A percentile compares a stretch with the other conserved stretches of the same genome.
phyloP scores from a whole-genome alignment of 805 yeast species.

The Yarrowia yakushimensis region DNA sequence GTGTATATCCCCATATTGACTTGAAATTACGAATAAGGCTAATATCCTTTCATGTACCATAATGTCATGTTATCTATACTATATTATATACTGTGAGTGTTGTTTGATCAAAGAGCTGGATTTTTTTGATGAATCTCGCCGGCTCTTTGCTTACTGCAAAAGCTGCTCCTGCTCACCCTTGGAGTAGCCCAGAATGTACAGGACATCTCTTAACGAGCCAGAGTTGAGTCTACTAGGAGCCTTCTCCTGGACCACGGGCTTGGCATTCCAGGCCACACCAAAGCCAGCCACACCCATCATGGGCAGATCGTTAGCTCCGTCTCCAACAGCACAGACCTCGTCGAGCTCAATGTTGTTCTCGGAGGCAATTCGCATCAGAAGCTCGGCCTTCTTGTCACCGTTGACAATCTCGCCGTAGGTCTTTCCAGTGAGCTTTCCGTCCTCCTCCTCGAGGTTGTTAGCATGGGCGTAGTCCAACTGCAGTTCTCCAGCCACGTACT shows the following conservation, averaged over 20 bases:
- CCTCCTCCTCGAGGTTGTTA: constrained; percentile 52
- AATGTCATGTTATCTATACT: background rate
- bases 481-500: constrained; percentile 60
- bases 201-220: constrained; percentile 63
- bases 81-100: background rate
- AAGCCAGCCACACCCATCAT: constrained; percentile 92
- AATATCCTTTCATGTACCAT: background rate
- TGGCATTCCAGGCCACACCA: constrained; percentile 97
- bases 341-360: constrained; percentile 35
- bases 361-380: constrained; percentile 49
- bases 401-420: constrained; percentile 82
- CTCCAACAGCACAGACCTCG: constrained; percentile 83
- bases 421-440: constrained; percentile 61
- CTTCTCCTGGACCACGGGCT: constrained; percentile 77
- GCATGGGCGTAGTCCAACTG: constrained; percentile 88
- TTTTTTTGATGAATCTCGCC: background rate
- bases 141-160: background rate
- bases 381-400: constrained; percentile 74
- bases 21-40: no score
- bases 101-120: background rate
- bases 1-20: no score
- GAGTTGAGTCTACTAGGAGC: constrained; percentile 85
- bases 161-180: constrained; percentile 30
- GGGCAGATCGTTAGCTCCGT: constrained; percentile 91
- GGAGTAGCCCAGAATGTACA: constrained; percentile 68